phyloP scores from a whole-genome alignment of 2,329 filamentous ascomycete genomes.

The Exutisphaerella laricina region DNA sequence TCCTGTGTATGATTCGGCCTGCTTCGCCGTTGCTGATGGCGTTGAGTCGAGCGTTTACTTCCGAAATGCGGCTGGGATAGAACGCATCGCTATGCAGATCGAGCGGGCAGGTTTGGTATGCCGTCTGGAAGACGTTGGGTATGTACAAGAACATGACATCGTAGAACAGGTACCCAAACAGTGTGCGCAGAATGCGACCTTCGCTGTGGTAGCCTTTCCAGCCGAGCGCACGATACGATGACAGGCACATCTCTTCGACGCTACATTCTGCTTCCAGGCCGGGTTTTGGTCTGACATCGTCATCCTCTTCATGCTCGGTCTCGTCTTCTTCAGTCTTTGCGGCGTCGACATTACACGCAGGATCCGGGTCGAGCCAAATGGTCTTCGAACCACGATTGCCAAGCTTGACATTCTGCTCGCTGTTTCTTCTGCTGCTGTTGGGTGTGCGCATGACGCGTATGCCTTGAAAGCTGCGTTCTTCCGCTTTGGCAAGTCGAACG shows the following conservation, averaged over 20 bases:
- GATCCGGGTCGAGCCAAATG: constrained; percentile 69
- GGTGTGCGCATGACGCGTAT: constrained; percentile 56
- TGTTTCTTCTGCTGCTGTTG: constrained; percentile 24
- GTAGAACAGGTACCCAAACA: constrained; percentile 79
- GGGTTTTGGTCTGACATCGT: constrained; percentile 6
- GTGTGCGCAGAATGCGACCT: constrained; percentile 83
- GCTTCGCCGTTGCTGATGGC: constrained; percentile 82
- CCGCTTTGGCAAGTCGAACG: constrained; percentile 68
- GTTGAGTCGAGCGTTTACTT: constrained; percentile 81
- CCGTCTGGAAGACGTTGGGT: constrained; percentile 94
- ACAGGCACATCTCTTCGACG: constrained; percentile 92
- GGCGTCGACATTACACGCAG: constrained; percentile 4
- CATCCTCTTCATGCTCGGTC: background rate
- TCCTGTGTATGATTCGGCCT: constrained; percentile 56
- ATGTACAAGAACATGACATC: constrained; percentile 90
- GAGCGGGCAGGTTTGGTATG: constrained; percentile 87
- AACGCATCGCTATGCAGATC: constrained; percentile 93
- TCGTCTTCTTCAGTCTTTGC: constrained; percentile 6
- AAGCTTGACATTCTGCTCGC: constrained; percentile 31
- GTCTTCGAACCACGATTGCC: constrained; percentile 59
- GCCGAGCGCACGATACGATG: constrained; percentile 71
- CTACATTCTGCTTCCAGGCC: constrained; percentile 61
- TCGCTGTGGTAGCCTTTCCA: constrained; percentile 96
- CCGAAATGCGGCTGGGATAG: constrained; percentile 75
- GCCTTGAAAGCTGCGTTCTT: constrained; percentile 70